Evolutionary conservation across 305 asterid genomes (phyloP).

Genomic region (Fraxinus ornus): DNA sequence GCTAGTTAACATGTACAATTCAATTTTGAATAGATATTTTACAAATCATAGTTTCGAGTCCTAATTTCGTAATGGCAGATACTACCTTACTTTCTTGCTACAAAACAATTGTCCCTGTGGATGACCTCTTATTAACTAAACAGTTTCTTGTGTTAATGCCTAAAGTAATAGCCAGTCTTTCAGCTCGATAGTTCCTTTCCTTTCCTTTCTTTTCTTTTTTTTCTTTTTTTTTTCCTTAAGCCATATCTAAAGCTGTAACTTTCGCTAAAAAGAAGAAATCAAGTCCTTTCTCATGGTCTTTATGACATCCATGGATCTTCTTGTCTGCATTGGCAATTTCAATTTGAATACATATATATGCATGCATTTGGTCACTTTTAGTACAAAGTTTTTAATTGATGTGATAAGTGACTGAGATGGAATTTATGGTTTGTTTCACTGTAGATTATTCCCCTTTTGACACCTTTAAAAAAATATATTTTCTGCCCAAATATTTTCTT

Average conservation of each 20-base stretch:
- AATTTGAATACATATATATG: neutral
- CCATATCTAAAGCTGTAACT: neutral
- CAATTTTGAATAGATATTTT: neutral
- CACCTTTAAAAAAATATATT: neutral
- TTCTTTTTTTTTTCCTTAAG: neutral
- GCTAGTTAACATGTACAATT: neutral
- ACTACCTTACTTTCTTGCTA: neutral
- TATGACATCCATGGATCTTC: neutral
- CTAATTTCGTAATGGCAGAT: neutral
- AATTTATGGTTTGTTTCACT: neutral
- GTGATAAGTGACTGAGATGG: neutral
- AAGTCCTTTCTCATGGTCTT: neutral
- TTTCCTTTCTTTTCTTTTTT: neutral
- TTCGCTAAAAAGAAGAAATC: neutral
- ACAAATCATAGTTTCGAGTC: conserved; percentile 5
- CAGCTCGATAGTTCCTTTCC: neutral
- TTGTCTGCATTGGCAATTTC: neutral
- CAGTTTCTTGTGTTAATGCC: neutral
- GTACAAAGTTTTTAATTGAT: neutral
- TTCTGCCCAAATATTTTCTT: neutral
- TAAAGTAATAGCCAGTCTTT: neutral
- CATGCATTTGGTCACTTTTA: neutral
- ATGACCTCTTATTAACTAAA: neutral
- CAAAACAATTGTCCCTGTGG: neutral
- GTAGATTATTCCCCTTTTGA: neutral